Base-by-base conservation (phyloP, 2,329 filamentous ascomycete genomes). In the Epichloe brachyelytri region DNA sequence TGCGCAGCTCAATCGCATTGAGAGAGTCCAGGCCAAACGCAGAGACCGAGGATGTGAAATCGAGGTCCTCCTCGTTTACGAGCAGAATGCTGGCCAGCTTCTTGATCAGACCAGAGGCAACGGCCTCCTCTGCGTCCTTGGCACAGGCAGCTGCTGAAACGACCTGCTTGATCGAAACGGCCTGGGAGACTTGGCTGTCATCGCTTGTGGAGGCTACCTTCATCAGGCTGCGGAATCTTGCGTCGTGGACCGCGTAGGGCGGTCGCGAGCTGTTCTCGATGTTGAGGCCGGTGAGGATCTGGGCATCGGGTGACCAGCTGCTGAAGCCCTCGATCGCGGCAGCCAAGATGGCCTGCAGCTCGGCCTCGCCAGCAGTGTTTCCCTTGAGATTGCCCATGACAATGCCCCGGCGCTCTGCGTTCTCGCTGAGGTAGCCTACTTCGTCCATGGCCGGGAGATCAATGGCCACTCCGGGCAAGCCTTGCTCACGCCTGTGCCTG, bases 271-370 rank as follows among this genome's bases (percentile, higher is more conserved):
- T 67, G 20, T 68, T 72, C 7, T 56, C 55, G 54, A 79, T 71
- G 50, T 71, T 68, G 60, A 80, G 70, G 2, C 77, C 77, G 0
- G 76, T 79, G 54, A 80, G 75, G 38, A 69, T 71, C 57, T 80
- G 76, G 41, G 64, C 68, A 51, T 52, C 36, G 0, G 60, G 60
- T 4, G 77, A 57, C 30, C 68, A 65, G 2, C 74, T 11, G 37
- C 6, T 7, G 26, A 19, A 10, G 26, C 46, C 75, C 5, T 62
- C 67, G 40, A 80, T 73, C 17, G 75, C 74, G 0, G 74, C 71
- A 1, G 69, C 71, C 1, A 80, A 64, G 0, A 81, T 67, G 0
- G 76, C 76, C 1, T 79, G 63, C 0, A 80, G 74, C 60, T 81
- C 77, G 6, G 70, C 69, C 57, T 75, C 72, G 56, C 68, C 71